A percentile compares a stretch with the other conserved stretches of the same genome.
phyloP scores from a whole-genome alignment of 257 asterid species.

The Capsicum chinense region DNA sequence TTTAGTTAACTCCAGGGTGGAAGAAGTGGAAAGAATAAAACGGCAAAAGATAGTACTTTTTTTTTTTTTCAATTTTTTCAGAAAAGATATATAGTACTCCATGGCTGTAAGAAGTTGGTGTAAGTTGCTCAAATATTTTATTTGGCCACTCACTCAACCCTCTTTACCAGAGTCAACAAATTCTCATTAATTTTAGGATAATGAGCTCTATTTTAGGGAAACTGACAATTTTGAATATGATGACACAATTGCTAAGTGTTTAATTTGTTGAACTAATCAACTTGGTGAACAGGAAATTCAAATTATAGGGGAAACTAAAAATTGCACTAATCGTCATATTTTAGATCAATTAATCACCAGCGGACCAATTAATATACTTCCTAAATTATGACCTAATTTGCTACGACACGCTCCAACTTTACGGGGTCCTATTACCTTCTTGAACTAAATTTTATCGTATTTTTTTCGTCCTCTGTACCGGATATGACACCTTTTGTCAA shows the following conservation, averaged over 20 bases:
- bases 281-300: not conserved
- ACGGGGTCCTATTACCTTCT: too few relatives aligned
- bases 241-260: not conserved
- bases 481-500: too few relatives aligned
- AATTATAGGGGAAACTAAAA: not conserved
- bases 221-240: not conserved
- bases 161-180: not conserved
- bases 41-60: too few relatives aligned
- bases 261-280: not conserved
- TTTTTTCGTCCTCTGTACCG: too few relatives aligned
- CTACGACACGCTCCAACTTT: too few relatives aligned
- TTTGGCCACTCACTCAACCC: constrained; percentile 14
- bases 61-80: too few relatives aligned
- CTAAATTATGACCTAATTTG: too few relatives aligned
- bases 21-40: not conserved
- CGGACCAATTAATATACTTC: not conserved
- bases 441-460: too few relatives aligned
- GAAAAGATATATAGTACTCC: not conserved
- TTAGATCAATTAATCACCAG: not conserved
- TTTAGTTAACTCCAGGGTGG: not conserved
- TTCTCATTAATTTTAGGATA: not conserved
- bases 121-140: not conserved
- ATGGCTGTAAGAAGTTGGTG: not conserved
- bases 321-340: not conserved
- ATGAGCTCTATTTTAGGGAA: not conserved